A percentile compares a stretch with the other conserved stretches of the same genome.
phyloP scores from a whole-genome alignment of 306 rosid genomes.

The Cucurbita moschata region DNA sequence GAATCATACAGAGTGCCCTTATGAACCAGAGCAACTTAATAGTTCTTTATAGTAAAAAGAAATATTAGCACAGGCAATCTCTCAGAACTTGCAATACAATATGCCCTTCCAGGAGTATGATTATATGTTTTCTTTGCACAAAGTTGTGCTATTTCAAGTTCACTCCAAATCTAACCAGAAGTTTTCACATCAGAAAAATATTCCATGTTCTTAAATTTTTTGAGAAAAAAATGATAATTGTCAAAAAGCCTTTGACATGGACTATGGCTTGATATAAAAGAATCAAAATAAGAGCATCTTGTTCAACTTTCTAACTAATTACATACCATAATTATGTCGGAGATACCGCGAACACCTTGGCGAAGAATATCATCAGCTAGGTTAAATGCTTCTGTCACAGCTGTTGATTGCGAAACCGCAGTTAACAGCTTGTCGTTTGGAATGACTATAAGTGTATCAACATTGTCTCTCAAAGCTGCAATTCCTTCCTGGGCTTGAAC shows the following conservation, averaged over 20 bases:
- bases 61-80: neutral
- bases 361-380: constrained; percentile 95
- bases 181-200: neutral
- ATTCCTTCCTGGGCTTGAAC: constrained; percentile 99
- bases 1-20: constrained; percentile 17
- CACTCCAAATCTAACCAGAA: neutral
- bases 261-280: neutral
- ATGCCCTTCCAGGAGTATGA: neutral
- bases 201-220: neutral
- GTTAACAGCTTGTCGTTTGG: constrained; percentile 96
- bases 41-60: neutral
- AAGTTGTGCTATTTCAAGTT: neutral
- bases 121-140: neutral
- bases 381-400: constrained; percentile 97
- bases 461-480: constrained; percentile 91
- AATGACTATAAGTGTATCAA: constrained; percentile 91
- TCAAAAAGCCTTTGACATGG: neutral
- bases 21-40: neutral
- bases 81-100: neutral
- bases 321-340: constrained; percentile 93
- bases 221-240: neutral
- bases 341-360: constrained; percentile 99
- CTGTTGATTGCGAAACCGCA: constrained; percentile 90
- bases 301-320: neutral
- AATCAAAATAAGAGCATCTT: neutral